Base-by-base conservation (phyloP, 2,329 filamentous ascomycete species). In the Clonostachys rosea region DNA sequence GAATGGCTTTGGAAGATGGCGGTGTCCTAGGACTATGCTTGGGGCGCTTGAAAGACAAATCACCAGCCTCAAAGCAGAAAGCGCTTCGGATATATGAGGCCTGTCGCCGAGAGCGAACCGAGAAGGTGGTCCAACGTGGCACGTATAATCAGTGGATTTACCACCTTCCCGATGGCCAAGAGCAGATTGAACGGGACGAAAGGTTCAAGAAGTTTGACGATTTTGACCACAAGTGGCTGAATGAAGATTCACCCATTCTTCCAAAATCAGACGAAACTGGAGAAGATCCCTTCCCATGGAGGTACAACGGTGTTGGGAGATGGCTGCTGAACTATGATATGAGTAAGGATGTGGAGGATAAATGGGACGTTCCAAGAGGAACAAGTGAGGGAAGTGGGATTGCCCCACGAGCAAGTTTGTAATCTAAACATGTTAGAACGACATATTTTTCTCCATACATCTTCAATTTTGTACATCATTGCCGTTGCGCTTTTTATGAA, bases 81-180 rank as follows among this genome's bases (percentile, higher is more conserved):
- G 68, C 65, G 0, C 57, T 74, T 14, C 49, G 63, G 1, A 66
- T 78, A 0, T 86, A 85, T 51, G 78, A 86, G 57, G 63, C 67
- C 6, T 81, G 79, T 48, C 70, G 82, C 2, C 74, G 79, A 24
- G 64, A 73, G 42, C 69, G 83, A 5, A 86, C 83, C 0, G 76
- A 83, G 42, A 75, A 70, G 51, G 74, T 86, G 0, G 82, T 86
- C 0, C 64, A 75, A 11, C 63, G 81, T 3, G 81, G 82, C 0
- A 83, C 79, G n/a, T 59, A 73, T 12, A 79, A 86, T 51, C 81
- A 84, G 54, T 73, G 76, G 55, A 66, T 85, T 2, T 84, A 84
- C 46, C 81, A 85, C 51, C 61, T 85, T 3, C 71, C 75, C 6
- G 81, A 86, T 50, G 82, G 81, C 0, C 59, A 65, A 0, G 76